Evolutionary conservation across 2,329 filamentous ascomycete species (phyloP), one percentile per base, ranked within the genome.

Genomic region (Fusarium continuum): DNA sequence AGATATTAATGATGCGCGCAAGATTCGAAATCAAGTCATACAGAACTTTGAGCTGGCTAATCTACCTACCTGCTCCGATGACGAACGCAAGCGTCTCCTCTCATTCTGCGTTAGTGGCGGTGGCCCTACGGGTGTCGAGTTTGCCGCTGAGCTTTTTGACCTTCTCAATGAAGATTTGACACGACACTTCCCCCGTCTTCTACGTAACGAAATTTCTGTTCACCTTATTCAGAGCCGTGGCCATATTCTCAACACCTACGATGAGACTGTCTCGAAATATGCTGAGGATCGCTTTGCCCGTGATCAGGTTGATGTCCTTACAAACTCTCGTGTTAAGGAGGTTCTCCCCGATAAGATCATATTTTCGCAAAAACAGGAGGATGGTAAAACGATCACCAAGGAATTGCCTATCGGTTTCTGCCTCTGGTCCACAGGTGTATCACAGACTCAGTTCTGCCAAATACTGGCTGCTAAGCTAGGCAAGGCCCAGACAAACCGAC

Each of bases 181-280:
- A 36, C 82, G 84, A 47, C 87, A 91, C 69, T 99, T 97, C 76
- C 95, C 95, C 3, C 89, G 88, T 62, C 87, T 99, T 25, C 79
- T 99, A n/a, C 88, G 95, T 61, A 98, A 98, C 74, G 93, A 99
- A 75, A 96, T 99, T 43, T 98, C 95, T 0, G 94, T 99, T 2
- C 96, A 99, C 73, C 84, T 99, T 40, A 97, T 99, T 61, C 95
- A 99, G 74, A 96, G 92, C 71, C 87, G 95, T 56, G 89, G 91
- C 34, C 95, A 99, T 70, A 99, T 99, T 64, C 83, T 99, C 25
- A 99, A 99, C 79, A 99, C 95, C 1, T 99, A 99, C 74, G 95
- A 99, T 66, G 95, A 99, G 78, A 90, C 92, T 0, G 84, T 99
- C 2, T 97, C 93, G 10, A 88, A 88, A 73, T 99, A 96, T 74